phyloP scores from a whole-genome alignment of 768 basidiomycete genomes.

The Termitomyces sp. region DNA sequence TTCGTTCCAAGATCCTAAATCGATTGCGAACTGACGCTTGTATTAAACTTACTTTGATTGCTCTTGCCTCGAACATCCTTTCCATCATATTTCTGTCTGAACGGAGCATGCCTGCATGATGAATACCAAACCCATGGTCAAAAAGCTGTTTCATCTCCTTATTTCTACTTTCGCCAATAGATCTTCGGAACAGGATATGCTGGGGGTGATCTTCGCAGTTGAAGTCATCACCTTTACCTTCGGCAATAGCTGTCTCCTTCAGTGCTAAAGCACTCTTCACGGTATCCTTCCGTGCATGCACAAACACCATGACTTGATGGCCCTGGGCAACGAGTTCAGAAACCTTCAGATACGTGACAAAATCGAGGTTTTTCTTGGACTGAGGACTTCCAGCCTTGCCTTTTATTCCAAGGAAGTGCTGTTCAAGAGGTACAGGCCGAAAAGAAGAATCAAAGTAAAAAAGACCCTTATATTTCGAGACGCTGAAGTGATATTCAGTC shows the following conservation, averaged over 20 bases:
- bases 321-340: slow-evolving; percentile 82
- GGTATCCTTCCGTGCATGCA: slow-evolving; percentile 97
- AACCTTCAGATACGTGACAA: slow-evolving; percentile 87
- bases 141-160: slow-evolving; percentile 97
- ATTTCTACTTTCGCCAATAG: slow-evolving; percentile 79
- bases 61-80: slow-evolving; percentile 83
- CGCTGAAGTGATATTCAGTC: slow-evolving; percentile 40
- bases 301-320: slow-evolving; percentile 99
- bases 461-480: slow-evolving; percentile 78
- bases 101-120: slow-evolving; percentile 97
- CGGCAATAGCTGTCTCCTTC: slow-evolving; percentile 66
- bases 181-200: slow-evolving; percentile 69
- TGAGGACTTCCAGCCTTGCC: slow-evolving; percentile 76
- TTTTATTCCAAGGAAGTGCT: slow-evolving; percentile 91
- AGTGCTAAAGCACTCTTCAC: slow-evolving; percentile 85
- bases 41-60: slow-evolving; percentile 67
- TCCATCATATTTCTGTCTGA: slow-evolving; percentile 95
- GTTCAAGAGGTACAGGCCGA: slow-evolving; percentile 92
- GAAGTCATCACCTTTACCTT: slow-evolving; percentile 74
- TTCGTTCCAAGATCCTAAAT: neutral
- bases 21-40: neutral
- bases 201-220: slow-evolving; percentile 78
- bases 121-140: slow-evolving; percentile 90
- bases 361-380: slow-evolving; percentile 83
- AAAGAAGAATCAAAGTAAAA: slow-evolving; percentile 99